Evolutionary conservation across 768 basidiomycete species (phyloP), one percentile per base, ranked within the genome.

Genomic region (Trametes coccinea): DNA sequence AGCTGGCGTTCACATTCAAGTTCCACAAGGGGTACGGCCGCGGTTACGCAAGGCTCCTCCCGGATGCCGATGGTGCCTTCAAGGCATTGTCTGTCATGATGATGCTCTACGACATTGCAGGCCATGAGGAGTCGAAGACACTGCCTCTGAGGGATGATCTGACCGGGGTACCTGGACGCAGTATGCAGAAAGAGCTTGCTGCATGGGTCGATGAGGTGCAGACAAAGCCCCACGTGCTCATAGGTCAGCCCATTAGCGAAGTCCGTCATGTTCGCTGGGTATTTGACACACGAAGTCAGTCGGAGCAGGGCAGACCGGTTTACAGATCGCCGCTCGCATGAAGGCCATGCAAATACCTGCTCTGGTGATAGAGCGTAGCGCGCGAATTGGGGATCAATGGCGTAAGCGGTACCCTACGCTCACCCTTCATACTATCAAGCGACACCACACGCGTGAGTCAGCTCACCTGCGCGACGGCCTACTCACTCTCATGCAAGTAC

Each of bases 281-380:
- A 14, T 3, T 5, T 31, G 14, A 30, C 3, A 16, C 40, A 30
- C 11, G 43, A 3, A 4, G 14, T 8, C 51, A 79, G 79, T 82
- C n/a, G 80, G 80, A 27, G 78, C 59, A 0, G 80, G 77, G 0
- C 80, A 82, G 57, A 74, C 70, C 14, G 80, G 80, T 9, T 67
- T 82, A n/a, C 73, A 73, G 11, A 59, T 79, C 7, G 80, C 75
- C 0, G 79, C 80, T 5, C 74, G 79, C 1, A 74, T 81, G 59
- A 73, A 75, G 58, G 72, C 77, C 43, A 75, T 80, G 74, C 66
- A 75, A 9, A 75, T 81, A 9, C 70, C 67, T 0, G 56, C 76
- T 3, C 67, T 82, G 2, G 66, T 81, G 2, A 66, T 82, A 14
- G 80, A 81, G 54, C 66, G 58, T 10, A 67, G 68, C 40, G 54